Evolutionary conservation across 148 eudicot genomes (phyloP).

Genomic region (Rhododendron henanense): DNA sequence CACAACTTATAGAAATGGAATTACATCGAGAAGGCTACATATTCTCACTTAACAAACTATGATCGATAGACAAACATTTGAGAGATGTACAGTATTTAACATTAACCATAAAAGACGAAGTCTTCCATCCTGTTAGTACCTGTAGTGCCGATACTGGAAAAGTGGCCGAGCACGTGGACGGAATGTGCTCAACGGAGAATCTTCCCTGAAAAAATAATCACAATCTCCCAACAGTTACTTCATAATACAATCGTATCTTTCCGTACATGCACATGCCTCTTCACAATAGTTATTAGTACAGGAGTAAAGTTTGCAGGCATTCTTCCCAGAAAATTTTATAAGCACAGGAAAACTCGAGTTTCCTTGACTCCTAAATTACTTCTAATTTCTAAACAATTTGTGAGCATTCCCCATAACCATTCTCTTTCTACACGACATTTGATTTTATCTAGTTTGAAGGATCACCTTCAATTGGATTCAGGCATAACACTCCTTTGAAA

Average conservation of each 20-base stretch:
- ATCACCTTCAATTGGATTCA: not conserved
- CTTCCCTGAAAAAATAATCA: conserved; percentile 60
- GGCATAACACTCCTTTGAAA: not conserved
- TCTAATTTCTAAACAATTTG: not conserved
- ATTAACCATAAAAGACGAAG: not conserved
- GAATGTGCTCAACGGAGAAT: conserved; percentile 74
- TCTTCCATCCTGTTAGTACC: conserved; percentile 32
- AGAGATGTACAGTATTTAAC: not conserved
- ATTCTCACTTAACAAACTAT: not conserved
- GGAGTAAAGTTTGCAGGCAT: not conserved
- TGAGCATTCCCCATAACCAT: not conserved
- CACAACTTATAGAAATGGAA: not conserved
- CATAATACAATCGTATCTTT: not conserved
- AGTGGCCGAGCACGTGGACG: conserved; percentile 89
- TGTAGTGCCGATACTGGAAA: conserved; percentile 95
- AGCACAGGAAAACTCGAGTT: not conserved
- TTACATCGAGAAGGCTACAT: not conserved
- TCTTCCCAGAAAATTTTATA: not conserved
- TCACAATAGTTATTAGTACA: no score
- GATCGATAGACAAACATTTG: not conserved
- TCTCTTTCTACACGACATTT: not conserved
- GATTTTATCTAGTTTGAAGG: not conserved
- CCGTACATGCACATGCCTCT: not conserved
- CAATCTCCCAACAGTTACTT: conserved; percentile 10
- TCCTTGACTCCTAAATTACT: not conserved